phyloP scores from a whole-genome alignment of 768 basidiomycete species.

The Tylopilus cervinicoccineus region DNA sequence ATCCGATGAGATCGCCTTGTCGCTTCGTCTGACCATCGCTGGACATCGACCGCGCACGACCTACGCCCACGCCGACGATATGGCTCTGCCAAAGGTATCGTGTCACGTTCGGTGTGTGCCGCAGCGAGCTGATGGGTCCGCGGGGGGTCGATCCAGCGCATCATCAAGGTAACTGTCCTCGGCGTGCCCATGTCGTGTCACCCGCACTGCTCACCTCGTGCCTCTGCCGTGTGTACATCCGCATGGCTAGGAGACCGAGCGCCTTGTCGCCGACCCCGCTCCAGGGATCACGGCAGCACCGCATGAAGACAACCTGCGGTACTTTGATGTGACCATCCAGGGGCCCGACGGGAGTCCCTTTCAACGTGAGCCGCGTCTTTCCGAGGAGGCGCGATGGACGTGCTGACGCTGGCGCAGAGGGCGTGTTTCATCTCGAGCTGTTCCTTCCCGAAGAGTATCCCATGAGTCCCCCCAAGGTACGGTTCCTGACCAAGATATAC shows the following conservation, averaged over 20 bases:
- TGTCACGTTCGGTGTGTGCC: background rate
- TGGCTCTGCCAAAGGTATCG: constrained; percentile 37
- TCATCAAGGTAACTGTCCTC: constrained; percentile 43
- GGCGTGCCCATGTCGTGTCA: constrained; percentile 15
- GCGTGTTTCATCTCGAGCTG: constrained; percentile 92
- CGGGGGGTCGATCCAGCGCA: constrained; percentile 35
- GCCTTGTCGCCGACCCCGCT: constrained; percentile 93
- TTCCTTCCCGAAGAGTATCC: constrained; percentile 99
- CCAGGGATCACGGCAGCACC: constrained; percentile 95
- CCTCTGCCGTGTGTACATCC: constrained; percentile 10
- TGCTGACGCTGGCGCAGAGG: constrained; percentile 49
- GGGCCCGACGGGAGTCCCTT: constrained; percentile 96
- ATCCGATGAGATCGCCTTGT: constrained; percentile 2
- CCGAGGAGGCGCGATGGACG: background rate
- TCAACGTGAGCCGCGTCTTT: constrained; percentile 49
- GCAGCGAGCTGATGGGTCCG: constrained; percentile 2
- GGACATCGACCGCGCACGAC: constrained; percentile 14
- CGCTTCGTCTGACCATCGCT: constrained; percentile 12
- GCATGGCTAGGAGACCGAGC: constrained; percentile 82
- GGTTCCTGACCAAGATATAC: constrained; percentile 97
- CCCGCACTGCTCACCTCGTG: constrained; percentile 19
- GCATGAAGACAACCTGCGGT: constrained; percentile 95
- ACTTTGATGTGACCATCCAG: constrained; percentile 97
- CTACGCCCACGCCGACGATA: constrained; percentile 17
- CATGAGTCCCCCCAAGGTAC: constrained; percentile 98